These are phyloP conservation scores for Picochlorum sp. DNA, from an alignment of 139 green algal genomes.

Conservation along the genomic window DNA sequence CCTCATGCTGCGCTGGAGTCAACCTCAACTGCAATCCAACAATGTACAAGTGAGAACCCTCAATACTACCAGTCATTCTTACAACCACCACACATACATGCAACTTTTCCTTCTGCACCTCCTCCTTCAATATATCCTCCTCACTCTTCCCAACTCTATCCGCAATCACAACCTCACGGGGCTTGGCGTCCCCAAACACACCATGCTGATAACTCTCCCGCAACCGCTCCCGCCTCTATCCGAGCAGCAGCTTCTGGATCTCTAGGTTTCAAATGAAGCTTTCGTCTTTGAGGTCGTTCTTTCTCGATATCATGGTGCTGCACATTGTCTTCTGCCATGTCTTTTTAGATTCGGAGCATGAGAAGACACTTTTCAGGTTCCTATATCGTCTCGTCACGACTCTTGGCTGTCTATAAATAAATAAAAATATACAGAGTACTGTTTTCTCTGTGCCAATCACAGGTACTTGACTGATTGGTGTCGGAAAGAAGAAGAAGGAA, in stretches of 20 bases:
- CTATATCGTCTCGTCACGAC: too few relatives aligned
- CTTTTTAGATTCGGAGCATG: too few relatives aligned
- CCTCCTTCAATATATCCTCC: conserved; percentile 62
- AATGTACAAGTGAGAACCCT: background rate
- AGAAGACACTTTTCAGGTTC: too few relatives aligned
- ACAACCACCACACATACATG: conserved; percentile 24
- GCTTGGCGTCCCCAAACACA: conserved; percentile 66
- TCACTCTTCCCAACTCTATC: conserved; percentile 52
- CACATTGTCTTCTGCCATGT: background rate
- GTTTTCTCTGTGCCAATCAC: too few relatives aligned
- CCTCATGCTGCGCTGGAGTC: conserved; percentile 44
- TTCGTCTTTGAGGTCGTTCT: conserved; percentile 3
- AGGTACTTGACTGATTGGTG: too few relatives aligned
- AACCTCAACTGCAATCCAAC: conserved; percentile 46
- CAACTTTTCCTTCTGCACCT: conserved; percentile 52
- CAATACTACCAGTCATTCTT: too few relatives aligned
- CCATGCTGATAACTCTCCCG: conserved; percentile 28
- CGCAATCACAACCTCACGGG: conserved; percentile 56
- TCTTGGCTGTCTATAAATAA: too few relatives aligned
- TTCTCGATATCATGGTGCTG: background rate
- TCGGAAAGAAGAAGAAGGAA: too few relatives aligned
- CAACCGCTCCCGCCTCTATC: conserved; percentile 20
- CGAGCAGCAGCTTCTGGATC: conserved; percentile 14
- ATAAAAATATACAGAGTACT: too few relatives aligned
- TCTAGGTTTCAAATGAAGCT: conserved; percentile 25